A percentile compares a stretch with the other conserved stretches of the same genome.
These are phyloP conservation scores for Cajanus cajan DNA, from an alignment of 306 rosid species.

Conservation along the genomic window DNA sequence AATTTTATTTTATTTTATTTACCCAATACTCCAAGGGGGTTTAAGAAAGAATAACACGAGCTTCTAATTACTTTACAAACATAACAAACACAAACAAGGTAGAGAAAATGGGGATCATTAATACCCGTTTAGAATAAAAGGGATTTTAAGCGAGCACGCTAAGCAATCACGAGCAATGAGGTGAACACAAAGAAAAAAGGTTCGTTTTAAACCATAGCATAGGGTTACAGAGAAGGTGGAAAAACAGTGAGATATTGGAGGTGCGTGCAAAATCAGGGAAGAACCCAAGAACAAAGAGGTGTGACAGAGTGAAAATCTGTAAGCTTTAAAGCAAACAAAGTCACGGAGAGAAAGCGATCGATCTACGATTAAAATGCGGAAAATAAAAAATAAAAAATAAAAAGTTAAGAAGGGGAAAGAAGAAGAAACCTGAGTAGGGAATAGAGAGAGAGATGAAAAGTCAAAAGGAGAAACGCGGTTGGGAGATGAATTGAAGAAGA, in stretches of 20 bases:
- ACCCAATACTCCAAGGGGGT: background rate
- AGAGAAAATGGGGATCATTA: background rate
- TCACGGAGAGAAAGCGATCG: background rate
- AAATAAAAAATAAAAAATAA: background rate
- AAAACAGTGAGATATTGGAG: background rate
- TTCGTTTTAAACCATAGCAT: background rate
- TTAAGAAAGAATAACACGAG: conserved; percentile 11
- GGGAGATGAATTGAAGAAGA: background rate
- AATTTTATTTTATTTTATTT: background rate
- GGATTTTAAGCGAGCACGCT: background rate
- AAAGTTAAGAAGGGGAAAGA: background rate
- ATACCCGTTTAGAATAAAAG: background rate
- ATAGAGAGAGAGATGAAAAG: background rate
- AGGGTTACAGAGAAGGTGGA: background rate
- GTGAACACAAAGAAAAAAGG: background rate
- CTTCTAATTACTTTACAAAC: background rate
- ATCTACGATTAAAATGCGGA: background rate
- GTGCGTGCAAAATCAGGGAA: background rate
- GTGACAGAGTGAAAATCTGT: background rate
- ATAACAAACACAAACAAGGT: background rate
- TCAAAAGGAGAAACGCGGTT: background rate
- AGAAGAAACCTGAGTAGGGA: conserved; percentile 1
- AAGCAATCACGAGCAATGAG: background rate
- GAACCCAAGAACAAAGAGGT: background rate
- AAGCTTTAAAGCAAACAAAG: background rate